A percentile compares a stretch with the other conserved stretches of the same genome.
Conservation (phyloP, 2,329 filamentous ascomycete species). For the Madurella fahalii region DNA sequence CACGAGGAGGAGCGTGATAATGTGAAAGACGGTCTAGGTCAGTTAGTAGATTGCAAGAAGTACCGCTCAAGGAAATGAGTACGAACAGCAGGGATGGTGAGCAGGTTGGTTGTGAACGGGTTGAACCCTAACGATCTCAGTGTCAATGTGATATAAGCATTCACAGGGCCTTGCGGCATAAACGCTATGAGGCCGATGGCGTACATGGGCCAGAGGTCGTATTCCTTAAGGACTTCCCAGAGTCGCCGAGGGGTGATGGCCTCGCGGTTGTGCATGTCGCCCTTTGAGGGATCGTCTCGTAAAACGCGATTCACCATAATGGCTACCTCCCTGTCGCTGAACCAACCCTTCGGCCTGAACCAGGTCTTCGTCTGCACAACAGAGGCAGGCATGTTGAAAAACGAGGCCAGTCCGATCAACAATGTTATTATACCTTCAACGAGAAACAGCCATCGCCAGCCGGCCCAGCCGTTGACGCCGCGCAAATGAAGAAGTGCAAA, state of each 20-base stretch:
- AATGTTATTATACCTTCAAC: constrained; percentile 54
- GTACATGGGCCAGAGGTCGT: constrained; percentile 55
- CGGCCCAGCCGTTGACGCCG: constrained; percentile 35
- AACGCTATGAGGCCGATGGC: constrained; percentile 45
- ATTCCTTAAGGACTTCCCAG: constrained; percentile 50
- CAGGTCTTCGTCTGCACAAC: constrained; percentile 46
- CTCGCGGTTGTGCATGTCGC: constrained; percentile 56
- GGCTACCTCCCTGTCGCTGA: constrained; percentile 51
- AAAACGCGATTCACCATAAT: constrained; percentile 56
- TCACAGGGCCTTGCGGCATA: constrained; percentile 45
- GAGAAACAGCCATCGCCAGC: constrained; percentile 49
- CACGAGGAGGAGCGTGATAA: constrained; percentile 46
- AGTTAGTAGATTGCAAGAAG: background rate
- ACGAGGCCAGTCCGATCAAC: constrained; percentile 45
- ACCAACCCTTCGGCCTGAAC: constrained; percentile 52
- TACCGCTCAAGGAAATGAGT: constrained; percentile 23
- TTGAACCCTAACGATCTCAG: constrained; percentile 48
- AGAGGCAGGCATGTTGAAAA: constrained; percentile 50
- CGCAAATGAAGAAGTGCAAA: constrained; percentile 36
- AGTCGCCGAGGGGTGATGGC: constrained; percentile 45
- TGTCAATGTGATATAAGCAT: constrained; percentile 50
- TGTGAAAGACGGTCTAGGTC: constrained; percentile 42
- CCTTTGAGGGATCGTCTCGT: constrained; percentile 56
- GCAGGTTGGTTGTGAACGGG: constrained; percentile 52
- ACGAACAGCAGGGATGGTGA: constrained; percentile 50